These are phyloP conservation scores for Exophiala viscosa DNA, from an alignment of 2,329 filamentous ascomycete genomes.

Conservation along the genomic window DNA sequence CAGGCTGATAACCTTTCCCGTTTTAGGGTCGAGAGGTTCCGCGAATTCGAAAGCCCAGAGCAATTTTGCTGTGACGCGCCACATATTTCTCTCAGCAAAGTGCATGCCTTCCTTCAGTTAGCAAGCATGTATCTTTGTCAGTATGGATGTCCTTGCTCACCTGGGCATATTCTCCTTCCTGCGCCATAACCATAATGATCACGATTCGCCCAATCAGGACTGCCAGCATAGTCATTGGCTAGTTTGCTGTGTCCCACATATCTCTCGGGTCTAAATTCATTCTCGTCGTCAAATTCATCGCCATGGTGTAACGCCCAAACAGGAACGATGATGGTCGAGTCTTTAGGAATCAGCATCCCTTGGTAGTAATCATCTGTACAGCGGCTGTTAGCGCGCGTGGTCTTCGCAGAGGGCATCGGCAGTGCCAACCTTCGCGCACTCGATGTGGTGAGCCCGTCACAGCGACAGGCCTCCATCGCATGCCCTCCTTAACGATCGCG, in stretches of 20 bases:
- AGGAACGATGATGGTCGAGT: slow-evolving; percentile 37
- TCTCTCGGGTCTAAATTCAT: slow-evolving; percentile 6
- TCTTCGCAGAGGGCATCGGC: too few relatives aligned
- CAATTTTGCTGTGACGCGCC: slow-evolving; percentile 27
- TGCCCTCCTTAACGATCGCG: too few relatives aligned
- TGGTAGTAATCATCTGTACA: slow-evolving; percentile 44
- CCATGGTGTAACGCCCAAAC: slow-evolving; percentile 9
- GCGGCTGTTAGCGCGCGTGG: too few relatives aligned
- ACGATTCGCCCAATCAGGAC: slow-evolving; percentile 26
- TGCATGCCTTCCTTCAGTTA: slow-evolving; percentile 23
- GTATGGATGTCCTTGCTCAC: too few relatives aligned
- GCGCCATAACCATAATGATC: slow-evolving; percentile 31
- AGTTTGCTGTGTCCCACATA: slow-evolving; percentile 18
- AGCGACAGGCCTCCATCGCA: too few relatives aligned
- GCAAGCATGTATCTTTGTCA: too few relatives aligned
- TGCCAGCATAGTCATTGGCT: slow-evolving; percentile 34
- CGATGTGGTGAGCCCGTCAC: background rate
- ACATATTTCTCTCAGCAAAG: slow-evolving; percentile 32
- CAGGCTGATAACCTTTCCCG: background rate
- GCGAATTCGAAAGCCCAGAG: slow-evolving; percentile 32
- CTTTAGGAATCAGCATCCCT: slow-evolving; percentile 48
- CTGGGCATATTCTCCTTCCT: slow-evolving; percentile 32
- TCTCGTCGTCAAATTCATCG: background rate
- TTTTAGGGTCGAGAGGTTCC: background rate
- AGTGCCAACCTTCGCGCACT: background rate